Evolutionary conservation across 257 asterid genomes (phyloP), one percentile per base, ranked within the genome.

Genomic region (Thymus quinquecostatus): DNA sequence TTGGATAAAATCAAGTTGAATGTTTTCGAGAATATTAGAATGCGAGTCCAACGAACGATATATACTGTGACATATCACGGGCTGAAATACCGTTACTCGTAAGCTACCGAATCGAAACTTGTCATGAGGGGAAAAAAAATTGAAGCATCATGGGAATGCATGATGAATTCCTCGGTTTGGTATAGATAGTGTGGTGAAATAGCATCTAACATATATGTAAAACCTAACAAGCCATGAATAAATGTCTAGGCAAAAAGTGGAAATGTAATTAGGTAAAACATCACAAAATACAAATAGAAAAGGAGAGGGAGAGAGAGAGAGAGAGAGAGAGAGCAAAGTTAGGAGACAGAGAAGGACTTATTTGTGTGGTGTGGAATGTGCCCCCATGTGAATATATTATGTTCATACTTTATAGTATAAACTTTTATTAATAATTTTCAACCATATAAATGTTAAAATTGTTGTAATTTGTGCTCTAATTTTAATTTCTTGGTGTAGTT

Each of bases 351-450:
- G 11, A 10, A 79, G 73, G 83, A 77, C 32, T 33, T 55, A 14
- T 53, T 4, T 73, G 49, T 73, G 82, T 78, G 82, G 87, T 81
- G 79, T 67, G 71, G 71, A 80, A 74, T 76, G 80, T 78, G 74
- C 73, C 67, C 6, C 85, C 90, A 83, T 73, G 92, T 86, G 90
- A 80, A 0, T 43, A 8, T 3, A 29, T 54, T 53, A 28, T 54
- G 28, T 7, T 32, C 28, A 41, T 41, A 41, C 9, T 2, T 47
- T 34, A 0, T 10, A 10, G 30, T 10, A 1, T 30, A 10, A 5
- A 1, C 30, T 13, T 34, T 36, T 21, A 21, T 21, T 21, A 21
- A 21, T 21, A 21, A 21, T 21, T 21, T 21, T 21, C 21, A 21
- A 21, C 21, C 21, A 21, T 21, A 21, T 21, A 21, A 21, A 21